These are phyloP conservation scores for Eutrema salsugineum DNA, from an alignment of 441 rosid species.

Conservation along the genomic window DNA sequence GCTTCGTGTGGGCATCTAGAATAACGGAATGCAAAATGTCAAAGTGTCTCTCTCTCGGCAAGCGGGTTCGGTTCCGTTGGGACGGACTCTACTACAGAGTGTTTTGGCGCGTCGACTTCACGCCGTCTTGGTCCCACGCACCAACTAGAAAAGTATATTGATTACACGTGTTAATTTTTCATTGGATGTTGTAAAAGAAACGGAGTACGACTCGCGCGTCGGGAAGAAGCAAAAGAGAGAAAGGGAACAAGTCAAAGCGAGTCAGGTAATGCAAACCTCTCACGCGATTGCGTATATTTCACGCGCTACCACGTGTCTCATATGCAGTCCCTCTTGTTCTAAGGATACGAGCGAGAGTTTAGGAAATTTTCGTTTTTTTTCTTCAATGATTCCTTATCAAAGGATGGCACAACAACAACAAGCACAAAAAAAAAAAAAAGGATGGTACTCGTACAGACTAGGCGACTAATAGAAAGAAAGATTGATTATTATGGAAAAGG, in stretches of 20 bases:
- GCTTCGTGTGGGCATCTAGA: slow-evolving; percentile 18
- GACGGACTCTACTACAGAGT: neutral
- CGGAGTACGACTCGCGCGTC: neutral
- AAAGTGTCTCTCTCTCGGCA: slow-evolving; percentile 12
- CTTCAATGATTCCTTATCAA: too few relatives aligned
- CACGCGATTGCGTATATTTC: too few relatives aligned
- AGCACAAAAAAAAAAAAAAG: too few relatives aligned
- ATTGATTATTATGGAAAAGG: neutral
- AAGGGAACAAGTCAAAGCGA: neutral
- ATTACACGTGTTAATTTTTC: neutral
- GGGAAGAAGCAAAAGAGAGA: neutral
- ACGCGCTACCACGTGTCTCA: too few relatives aligned
- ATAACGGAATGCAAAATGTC: slow-evolving; percentile 14
- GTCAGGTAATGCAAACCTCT: neutral
- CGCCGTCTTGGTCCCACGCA: neutral
- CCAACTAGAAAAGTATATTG: too few relatives aligned
- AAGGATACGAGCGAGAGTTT: too few relatives aligned
- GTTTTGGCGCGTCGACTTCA: slow-evolving; percentile 14
- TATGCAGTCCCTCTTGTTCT: too few relatives aligned
- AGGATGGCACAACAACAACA: too few relatives aligned
- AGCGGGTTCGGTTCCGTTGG: slow-evolving; percentile 6
- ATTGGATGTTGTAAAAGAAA: neutral
- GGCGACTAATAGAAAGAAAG: too few relatives aligned
- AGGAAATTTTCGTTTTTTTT: too few relatives aligned
- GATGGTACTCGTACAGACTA: too few relatives aligned